A percentile compares a stretch with the other conserved stretches of the same genome.
These are phyloP conservation scores for Syncephalastrum sp. DNA, from an alignment of 371 early-diverging fungal genomes.

Conservation along the genomic window DNA sequence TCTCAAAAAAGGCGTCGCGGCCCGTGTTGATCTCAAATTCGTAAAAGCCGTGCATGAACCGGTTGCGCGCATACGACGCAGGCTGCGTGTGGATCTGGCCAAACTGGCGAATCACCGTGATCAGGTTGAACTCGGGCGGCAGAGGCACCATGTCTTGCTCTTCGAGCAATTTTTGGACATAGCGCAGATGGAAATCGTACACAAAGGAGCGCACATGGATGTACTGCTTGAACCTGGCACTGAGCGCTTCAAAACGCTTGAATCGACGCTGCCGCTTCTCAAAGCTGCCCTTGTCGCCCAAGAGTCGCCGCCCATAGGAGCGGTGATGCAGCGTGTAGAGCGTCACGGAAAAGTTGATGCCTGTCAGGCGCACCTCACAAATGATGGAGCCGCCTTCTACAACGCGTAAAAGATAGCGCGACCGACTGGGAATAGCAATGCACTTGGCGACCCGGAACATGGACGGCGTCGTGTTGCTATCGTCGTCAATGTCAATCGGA, in stretches of 20 bases:
- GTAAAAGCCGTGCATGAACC: constrained; percentile 57
- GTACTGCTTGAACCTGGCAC: constrained; percentile 61
- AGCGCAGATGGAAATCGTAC: constrained; percentile 78
- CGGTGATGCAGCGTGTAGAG: constrained; percentile 68
- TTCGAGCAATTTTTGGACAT: constrained; percentile 58
- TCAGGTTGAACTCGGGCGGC: constrained; percentile 20
- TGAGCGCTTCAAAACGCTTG: constrained; percentile 60
- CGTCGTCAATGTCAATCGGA: constrained; percentile 46
- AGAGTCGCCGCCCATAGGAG: constrained; percentile 38
- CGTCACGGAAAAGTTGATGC: constrained; percentile 70
- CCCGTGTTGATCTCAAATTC: constrained; percentile 29
- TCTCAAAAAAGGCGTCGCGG: constrained; percentile 56
- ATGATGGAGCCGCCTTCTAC: constrained; percentile 70
- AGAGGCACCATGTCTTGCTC: constrained; percentile 20
- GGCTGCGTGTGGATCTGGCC: constrained; percentile 23
- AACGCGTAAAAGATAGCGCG: constrained; percentile 62
- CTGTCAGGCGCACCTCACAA: constrained; percentile 71
- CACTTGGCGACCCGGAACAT: constrained; percentile 19
- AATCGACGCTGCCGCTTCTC: constrained; percentile 20
- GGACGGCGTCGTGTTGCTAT: constrained; percentile 18
- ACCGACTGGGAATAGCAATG: constrained; percentile 42
- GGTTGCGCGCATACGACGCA: constrained; percentile 61
- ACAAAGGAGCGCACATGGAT: constrained; percentile 83
- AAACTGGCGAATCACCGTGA: constrained; percentile 10
- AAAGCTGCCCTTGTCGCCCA: no score